Base-by-base conservation (phyloP, 1,139 yeast genomes). In the Yamadazyma epiphylla region DNA sequence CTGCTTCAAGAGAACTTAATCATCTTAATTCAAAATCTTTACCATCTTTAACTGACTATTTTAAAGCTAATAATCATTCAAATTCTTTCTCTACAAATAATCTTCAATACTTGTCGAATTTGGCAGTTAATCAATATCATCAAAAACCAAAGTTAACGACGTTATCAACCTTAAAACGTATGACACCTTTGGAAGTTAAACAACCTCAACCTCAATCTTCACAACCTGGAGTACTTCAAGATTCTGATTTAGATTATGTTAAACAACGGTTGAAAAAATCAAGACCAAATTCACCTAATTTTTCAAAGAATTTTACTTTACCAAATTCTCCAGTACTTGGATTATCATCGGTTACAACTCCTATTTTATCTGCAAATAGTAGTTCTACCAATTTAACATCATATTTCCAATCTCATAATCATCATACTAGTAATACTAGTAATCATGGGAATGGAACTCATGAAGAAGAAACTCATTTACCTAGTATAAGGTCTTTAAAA, bases 1-100 rank as follows among this genome's bases (percentile, higher is more conserved):
- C 94, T 3, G 94, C 95, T 2, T 74, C 88, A 5, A 84, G 83
- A 49, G 91, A 84, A 51, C 65, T 85, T 33, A 82, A 62, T 31
- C 60, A 68, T 36, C 47, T 79, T 35, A 78, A 74, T 45, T 46
- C 58, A 13, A 74, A 71, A 48, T 78, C 85, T 1, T 64, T 81
- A 24, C 88, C 88, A 2, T 72, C 85, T 4, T 59, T 80, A 31
- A 65, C 82, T 0, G 78, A 79, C 26, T 80, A 74, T 55, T 80
- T 80, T 36, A 42, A 41, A 24, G 21, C 43, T 2, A 33, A 39
- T 11, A 31, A 32, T 17, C 37, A 38, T 9, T 24, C 42, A 10
- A 43, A 43, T 25, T 43, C 48, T 4, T 39, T 42, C 19, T 42
- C 46, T 23, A 42, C 48, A 6, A 42, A 39, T 23, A 55, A 53